phyloP scores from a whole-genome alignment of 106 monocot species.

The Acanthochlamys bracteata region DNA sequence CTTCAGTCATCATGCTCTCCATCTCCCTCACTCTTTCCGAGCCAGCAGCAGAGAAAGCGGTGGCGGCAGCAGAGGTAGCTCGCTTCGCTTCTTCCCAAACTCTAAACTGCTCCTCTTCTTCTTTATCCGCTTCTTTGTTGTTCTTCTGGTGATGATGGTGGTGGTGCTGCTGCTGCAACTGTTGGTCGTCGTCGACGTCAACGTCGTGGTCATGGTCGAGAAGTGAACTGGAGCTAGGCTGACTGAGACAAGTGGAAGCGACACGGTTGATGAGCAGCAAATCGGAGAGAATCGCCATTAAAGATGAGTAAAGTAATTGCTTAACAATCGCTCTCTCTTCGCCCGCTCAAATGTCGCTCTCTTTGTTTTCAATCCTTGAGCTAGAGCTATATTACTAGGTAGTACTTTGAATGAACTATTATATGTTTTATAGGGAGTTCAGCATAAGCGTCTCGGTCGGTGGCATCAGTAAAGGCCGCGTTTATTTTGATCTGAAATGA shows the following conservation, averaged over 20 bases:
- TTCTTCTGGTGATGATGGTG: constrained; percentile 9
- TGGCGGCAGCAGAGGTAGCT: not conserved
- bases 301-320: no score
- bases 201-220: constrained; percentile 10
- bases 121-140: not conserved
- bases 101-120: constrained; percentile 1
- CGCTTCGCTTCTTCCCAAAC: constrained; percentile 3
- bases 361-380: no score
- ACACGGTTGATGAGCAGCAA: constrained; percentile 81
- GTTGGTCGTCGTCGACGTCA: not conserved
- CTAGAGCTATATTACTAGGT: no score
- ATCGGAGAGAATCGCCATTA: constrained; percentile 32
- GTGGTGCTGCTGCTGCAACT: constrained; percentile 15
- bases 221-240: constrained; percentile 11
- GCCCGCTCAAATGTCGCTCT: no score
- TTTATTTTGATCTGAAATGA: no score
- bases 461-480: no score
- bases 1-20: constrained; percentile 54
- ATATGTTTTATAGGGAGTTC: no score
- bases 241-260: constrained; percentile 57
- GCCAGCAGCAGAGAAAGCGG: not conserved
- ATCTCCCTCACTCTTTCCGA: constrained; percentile 14
- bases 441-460: no score
- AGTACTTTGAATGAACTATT: no score
- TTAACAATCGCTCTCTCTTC: no score